These are phyloP conservation scores for Kandelia obovata DNA, from an alignment of 345 rosid species.

Conservation along the genomic window DNA sequence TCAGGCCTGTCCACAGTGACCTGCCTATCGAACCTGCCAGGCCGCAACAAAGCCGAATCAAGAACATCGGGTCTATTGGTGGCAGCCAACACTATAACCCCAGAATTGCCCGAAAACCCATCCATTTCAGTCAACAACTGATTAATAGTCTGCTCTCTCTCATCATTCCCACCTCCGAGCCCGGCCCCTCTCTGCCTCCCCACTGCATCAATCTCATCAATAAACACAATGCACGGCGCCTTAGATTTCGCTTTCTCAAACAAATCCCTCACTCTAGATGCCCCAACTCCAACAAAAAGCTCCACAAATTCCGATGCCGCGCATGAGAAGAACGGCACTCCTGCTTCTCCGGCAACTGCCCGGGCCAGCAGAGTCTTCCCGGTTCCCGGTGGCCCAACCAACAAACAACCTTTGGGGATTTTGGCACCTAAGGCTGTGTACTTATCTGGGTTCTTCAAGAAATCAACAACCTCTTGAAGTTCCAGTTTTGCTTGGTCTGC, in stretches of 20 bases:
- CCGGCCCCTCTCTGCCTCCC: slow-evolving; percentile 97
- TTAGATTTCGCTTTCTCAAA: slow-evolving; percentile 79
- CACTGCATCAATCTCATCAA: slow-evolving; percentile 91
- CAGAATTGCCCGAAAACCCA: slow-evolving; percentile 80
- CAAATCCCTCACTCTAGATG: slow-evolving; percentile 84
- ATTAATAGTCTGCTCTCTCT: slow-evolving; percentile 87
- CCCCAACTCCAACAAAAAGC: slow-evolving; percentile 84
- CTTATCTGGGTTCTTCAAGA: slow-evolving; percentile 77
- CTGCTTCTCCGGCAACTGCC: slow-evolving; percentile 89
- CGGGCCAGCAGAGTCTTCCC: slow-evolving; percentile 83
- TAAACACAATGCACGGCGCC: slow-evolving; percentile 79
- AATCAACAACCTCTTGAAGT: slow-evolving; percentile 77
- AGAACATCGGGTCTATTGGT: slow-evolving; percentile 87
- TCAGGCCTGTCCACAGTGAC: slow-evolving; percentile 91
- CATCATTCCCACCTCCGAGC: slow-evolving; percentile 89
- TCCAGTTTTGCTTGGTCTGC: slow-evolving; percentile 81
- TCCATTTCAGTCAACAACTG: slow-evolving; percentile 92
- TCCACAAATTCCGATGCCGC: slow-evolving; percentile 84
- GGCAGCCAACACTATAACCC: slow-evolving; percentile 90
- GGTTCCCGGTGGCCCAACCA: slow-evolving; percentile 81
- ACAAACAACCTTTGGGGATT: slow-evolving; percentile 75
- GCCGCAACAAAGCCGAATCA: slow-evolving; percentile 74
- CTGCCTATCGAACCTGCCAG: slow-evolving; percentile 86
- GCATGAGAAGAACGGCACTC: slow-evolving; percentile 76
- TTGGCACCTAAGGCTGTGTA: slow-evolving; percentile 82